These are phyloP conservation scores for Penicillium aurantiogriseum DNA, from an alignment of 2,329 filamentous ascomycete species.

Conservation along the genomic window DNA sequence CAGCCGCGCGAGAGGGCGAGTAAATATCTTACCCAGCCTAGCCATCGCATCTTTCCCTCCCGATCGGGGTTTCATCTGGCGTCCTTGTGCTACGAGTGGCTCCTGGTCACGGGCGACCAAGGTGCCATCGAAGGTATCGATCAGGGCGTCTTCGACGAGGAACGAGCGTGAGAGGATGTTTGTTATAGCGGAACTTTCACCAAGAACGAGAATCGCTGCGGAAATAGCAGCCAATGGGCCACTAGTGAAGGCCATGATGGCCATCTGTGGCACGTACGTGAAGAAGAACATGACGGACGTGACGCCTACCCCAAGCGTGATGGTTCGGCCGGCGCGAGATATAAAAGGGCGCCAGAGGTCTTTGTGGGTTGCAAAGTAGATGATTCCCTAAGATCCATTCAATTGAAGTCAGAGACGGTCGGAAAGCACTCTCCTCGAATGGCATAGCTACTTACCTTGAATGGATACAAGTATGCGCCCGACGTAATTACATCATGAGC, in stretches of 20 bases:
- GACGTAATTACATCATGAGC: slow-evolving; percentile 70
- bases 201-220: slow-evolving; percentile 57
- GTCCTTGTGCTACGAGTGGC: slow-evolving; percentile 68
- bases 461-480: slow-evolving; percentile 79
- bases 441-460: slow-evolving; percentile 54
- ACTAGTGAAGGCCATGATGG: slow-evolving; percentile 78
- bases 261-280: slow-evolving; percentile 81
- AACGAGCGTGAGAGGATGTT: slow-evolving; percentile 64
- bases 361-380: slow-evolving; percentile 59
- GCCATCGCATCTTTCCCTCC: slow-evolving; percentile 50
- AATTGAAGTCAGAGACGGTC: background rate
- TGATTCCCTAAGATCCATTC: slow-evolving; percentile 52
- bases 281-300: slow-evolving; percentile 81
- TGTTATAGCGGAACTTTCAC: slow-evolving; percentile 55
- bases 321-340: slow-evolving; percentile 58
- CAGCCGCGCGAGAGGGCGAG: slow-evolving; percentile 51
- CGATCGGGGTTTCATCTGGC: slow-evolving; percentile 62
- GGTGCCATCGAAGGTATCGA: slow-evolving; percentile 84
- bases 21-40: slow-evolving; percentile 57
- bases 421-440: too few species aligned
- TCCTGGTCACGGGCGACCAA: slow-evolving; percentile 56
- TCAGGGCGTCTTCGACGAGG: slow-evolving; percentile 74
- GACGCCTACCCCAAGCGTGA: slow-evolving; percentile 70
- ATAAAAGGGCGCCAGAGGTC: slow-evolving; percentile 60
- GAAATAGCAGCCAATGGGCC: slow-evolving; percentile 68